Percentiles rank a stretch among this genome's conserved stretches.
These are phyloP conservation scores for Cetradonia linearis DNA, from an alignment of 495 filamentous ascomycete genomes.

Conservation along the genomic window DNA sequence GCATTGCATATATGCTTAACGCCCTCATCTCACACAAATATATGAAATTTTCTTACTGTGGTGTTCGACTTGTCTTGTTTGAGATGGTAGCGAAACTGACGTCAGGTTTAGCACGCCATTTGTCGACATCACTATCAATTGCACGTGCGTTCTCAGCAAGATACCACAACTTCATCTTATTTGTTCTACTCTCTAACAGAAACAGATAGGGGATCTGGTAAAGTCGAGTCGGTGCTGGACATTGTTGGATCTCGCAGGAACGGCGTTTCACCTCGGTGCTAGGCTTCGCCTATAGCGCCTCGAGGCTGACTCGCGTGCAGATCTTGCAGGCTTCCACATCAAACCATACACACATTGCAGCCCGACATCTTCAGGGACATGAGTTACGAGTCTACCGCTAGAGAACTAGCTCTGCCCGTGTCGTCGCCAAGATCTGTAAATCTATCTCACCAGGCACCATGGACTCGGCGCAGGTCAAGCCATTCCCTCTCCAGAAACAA, in stretches of 20 bases:
- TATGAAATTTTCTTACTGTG: neutral
- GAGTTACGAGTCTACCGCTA: slow-evolving; percentile 53
- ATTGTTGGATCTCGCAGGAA: neutral
- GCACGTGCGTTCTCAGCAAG: neutral
- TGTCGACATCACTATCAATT: neutral
- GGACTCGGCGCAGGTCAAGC: slow-evolving; percentile 37
- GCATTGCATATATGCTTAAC: no score
- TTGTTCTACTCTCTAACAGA: neutral
- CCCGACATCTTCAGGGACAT: neutral
- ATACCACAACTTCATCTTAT: neutral
- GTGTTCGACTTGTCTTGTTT: neutral
- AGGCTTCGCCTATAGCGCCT: neutral
- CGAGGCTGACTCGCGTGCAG: neutral
- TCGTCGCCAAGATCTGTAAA: slow-evolving; percentile 38
- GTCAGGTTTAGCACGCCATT: neutral
- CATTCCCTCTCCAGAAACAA: slow-evolving; percentile 23
- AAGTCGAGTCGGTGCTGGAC: neutral
- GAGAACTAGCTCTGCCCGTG: slow-evolving; percentile 52
- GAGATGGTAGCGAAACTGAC: neutral
- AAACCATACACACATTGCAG: slow-evolving; percentile 37
- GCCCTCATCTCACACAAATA: no score
- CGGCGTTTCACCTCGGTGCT: neutral
- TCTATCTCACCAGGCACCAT: slow-evolving; percentile 28
- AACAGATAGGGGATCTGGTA: neutral
- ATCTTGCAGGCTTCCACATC: neutral